phyloP scores from a whole-genome alignment of 1,284 basidiomycete species.

The Melampsora americana region DNA sequence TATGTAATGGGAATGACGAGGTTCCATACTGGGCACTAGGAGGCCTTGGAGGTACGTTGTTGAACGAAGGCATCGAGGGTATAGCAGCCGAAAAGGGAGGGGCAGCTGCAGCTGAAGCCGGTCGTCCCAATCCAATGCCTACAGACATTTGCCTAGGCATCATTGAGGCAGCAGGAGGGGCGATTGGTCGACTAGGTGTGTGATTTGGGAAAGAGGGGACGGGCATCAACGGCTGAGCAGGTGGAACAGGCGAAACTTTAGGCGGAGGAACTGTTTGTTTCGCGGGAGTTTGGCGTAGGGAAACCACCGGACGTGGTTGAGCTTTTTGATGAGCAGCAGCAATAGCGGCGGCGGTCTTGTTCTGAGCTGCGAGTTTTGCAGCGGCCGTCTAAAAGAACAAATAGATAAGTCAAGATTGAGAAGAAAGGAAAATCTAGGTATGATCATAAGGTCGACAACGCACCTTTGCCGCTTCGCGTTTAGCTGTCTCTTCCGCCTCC shows the following conservation, averaged over 20 bases:
- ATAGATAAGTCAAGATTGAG: background rate
- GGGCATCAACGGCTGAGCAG: slow-evolving; percentile 14
- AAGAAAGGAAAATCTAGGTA: background rate
- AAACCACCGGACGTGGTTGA: slow-evolving; percentile 25
- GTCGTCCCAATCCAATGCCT: slow-evolving; percentile 40
- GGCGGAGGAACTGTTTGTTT: slow-evolving; percentile 28
- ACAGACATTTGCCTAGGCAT: slow-evolving; percentile 40
- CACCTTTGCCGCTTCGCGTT: slow-evolving; percentile 47
- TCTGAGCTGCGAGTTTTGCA: slow-evolving; percentile 39
- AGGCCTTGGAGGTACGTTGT: slow-evolving; percentile 37
- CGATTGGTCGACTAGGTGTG: slow-evolving; percentile 30
- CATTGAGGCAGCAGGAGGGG: slow-evolving; percentile 21
- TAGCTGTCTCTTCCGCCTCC: slow-evolving; percentile 45
- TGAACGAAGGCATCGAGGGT: slow-evolving; percentile 25
- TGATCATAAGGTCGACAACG: background rate
- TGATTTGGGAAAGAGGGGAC: slow-evolving; percentile 18
- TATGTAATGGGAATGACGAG: slow-evolving; percentile 17
- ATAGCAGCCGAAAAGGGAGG: slow-evolving; percentile 42
- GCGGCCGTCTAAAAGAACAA: slow-evolving; percentile 18
- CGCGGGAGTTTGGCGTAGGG: slow-evolving; percentile 14
- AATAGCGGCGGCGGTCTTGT: slow-evolving; percentile 18
- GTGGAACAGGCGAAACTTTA: slow-evolving; percentile 22
- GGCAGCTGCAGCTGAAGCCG: slow-evolving; percentile 40
- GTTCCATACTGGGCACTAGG: slow-evolving; percentile 40
- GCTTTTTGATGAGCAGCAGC: slow-evolving; percentile 21